A percentile compares a stretch with the other conserved stretches of the same genome.
Conservation (phyloP, 164 flowering plant genomes). For the Kingdonia uniflora region DNA sequence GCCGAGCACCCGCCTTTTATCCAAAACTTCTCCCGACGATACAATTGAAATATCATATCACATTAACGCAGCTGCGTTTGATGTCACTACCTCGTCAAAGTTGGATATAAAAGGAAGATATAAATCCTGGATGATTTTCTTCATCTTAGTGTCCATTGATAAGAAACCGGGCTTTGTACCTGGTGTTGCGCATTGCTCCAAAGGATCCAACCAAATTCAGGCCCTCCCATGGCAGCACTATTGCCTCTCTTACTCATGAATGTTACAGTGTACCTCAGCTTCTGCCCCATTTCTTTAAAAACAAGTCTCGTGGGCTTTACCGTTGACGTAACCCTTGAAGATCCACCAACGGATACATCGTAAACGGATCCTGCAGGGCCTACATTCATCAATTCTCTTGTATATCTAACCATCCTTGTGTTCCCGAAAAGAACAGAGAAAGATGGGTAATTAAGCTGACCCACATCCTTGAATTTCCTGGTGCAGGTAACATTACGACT, state of each 20-base stretch:
- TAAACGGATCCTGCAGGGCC: slow-evolving; percentile 47
- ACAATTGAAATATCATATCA: no score
- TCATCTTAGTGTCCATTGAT: slow-evolving; percentile 41
- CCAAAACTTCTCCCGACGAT: no score
- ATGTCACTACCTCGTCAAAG: no score
- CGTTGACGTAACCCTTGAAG: slow-evolving; percentile 29
- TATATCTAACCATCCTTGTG: slow-evolving; percentile 41
- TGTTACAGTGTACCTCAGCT: slow-evolving; percentile 55
- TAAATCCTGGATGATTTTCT: background rate
- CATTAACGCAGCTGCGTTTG: no score
- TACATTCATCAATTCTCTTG: slow-evolving; percentile 64
- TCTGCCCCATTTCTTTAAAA: slow-evolving; percentile 53
- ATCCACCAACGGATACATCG: slow-evolving; percentile 29
- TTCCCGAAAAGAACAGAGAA: slow-evolving; percentile 56
- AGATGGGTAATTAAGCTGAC: slow-evolving; percentile 73
- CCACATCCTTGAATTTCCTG: slow-evolving; percentile 38
- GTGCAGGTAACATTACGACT: slow-evolving; percentile 43
- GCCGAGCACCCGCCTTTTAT: no score
- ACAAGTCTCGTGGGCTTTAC: slow-evolving; percentile 53
- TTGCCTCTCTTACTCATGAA: slow-evolving; percentile 33
- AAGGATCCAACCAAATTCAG: slow-evolving; percentile 47
- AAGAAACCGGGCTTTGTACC: slow-evolving; percentile 70
- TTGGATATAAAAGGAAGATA: no score
- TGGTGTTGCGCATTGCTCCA: slow-evolving; percentile 50
- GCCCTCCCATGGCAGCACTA: background rate